These are phyloP conservation scores for Venturiaceae sp. DNA, from an alignment of 2,329 filamentous ascomycete species.

Conservation along the genomic window DNA sequence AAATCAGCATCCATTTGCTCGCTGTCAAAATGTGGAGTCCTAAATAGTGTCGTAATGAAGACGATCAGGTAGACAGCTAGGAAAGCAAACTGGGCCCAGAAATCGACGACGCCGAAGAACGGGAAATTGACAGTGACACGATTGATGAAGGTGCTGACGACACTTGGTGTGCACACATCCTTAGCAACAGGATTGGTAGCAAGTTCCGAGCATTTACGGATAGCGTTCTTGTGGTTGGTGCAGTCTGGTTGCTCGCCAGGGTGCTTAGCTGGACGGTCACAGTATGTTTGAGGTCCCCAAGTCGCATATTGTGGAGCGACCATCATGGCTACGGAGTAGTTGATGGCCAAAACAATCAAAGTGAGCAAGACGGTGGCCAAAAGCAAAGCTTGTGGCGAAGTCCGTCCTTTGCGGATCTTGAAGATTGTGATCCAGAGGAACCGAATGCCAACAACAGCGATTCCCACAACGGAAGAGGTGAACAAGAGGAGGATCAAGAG, in stretches of 20 bases:
- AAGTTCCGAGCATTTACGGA: constrained; percentile 74
- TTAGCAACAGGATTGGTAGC: constrained; percentile 60
- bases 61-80: constrained; percentile 71
- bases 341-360: constrained; percentile 80
- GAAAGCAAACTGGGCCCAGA: constrained; percentile 95
- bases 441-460: constrained; percentile 81
- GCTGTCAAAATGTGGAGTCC: constrained; percentile 67
- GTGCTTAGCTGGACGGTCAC: constrained; percentile 57
- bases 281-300: constrained; percentile 91
- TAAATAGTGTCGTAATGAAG: constrained; percentile 69
- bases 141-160: constrained; percentile 89
- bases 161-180: constrained; percentile 79
- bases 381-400: constrained; percentile 82
- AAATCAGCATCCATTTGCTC: constrained; percentile 78
- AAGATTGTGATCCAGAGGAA: constrained; percentile 95
- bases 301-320: constrained; percentile 93
- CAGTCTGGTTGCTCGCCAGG: constrained; percentile 67
- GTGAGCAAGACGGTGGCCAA: constrained; percentile 86
- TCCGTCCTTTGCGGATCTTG: constrained; percentile 79
- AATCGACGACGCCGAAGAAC: constrained; percentile 84
- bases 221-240: constrained; percentile 55
- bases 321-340: constrained; percentile 87
- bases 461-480: constrained; percentile 74
- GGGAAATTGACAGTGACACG: constrained; percentile 89
- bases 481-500: constrained; percentile 82